Evolutionary conservation across 2,329 filamentous ascomycete genomes (phyloP).

Genomic region (Sporothrix luriei): DNA sequence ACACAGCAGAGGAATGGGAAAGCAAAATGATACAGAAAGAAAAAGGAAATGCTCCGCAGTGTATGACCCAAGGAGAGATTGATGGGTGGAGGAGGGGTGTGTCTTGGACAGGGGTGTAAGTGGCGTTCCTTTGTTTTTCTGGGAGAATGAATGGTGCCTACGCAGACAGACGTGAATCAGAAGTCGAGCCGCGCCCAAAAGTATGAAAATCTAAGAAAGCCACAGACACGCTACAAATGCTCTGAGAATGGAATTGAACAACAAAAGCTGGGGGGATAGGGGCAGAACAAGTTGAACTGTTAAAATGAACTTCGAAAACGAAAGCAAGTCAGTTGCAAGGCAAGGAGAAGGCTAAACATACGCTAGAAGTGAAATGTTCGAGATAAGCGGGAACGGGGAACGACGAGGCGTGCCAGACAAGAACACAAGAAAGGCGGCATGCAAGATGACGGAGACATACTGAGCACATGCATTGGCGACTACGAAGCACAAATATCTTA

Average conservation of each 20-base stretch:
- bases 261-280: neutral
- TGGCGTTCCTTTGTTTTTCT: neutral
- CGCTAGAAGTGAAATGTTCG: conserved; percentile 8
- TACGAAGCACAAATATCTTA: no score
- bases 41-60: neutral
- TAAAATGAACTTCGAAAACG: no score
- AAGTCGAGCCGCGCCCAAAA: no score
- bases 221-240: neutral
- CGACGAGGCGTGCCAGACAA: neutral
- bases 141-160: neutral
- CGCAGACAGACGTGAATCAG: no score
- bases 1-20: neutral
- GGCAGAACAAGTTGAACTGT: no score
- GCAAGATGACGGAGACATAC: neutral
- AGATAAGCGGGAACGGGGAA: conserved; percentile 3
- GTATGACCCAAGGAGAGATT: neutral
- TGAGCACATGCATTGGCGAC: conserved; percentile 12
- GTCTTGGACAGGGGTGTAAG: conserved; percentile 11
- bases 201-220: neutral
- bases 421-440: neutral
- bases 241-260: neutral
- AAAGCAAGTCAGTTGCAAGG: no score
- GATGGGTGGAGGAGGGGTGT: conserved; percentile 11
- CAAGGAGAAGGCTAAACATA: no score
- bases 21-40: neutral